Percentiles rank a stretch among this genome's conserved stretches.
phyloP scores from a whole-genome alignment of 129 eudicot genomes.

The Pseudognaphalium luteoalbum region DNA sequence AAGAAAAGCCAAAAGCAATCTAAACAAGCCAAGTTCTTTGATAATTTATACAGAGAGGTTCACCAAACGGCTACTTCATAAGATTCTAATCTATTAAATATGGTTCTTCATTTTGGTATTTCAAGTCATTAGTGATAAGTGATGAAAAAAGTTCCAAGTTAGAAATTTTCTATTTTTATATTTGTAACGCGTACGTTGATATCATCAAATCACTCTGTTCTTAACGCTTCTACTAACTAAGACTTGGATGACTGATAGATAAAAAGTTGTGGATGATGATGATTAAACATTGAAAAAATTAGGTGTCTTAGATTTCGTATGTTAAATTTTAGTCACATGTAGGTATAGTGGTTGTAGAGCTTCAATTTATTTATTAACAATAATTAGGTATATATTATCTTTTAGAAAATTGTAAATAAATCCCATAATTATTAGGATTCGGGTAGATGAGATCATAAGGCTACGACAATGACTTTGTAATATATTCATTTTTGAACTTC shows the following conservation, averaged over 20 bases:
- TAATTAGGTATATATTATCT: too few relatives aligned
- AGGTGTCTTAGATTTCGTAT: neutral
- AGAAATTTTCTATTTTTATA: neutral
- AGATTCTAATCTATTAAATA: constrained; percentile 20
- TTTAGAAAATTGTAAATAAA: neutral
- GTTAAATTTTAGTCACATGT: neutral
- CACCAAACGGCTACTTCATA: constrained; percentile 24
- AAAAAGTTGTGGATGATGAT: too few relatives aligned
- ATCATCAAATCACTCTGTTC: neutral
- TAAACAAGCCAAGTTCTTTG: constrained; percentile 20
- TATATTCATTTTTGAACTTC: too few relatives aligned
- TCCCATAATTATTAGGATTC: neutral
- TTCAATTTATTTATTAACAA: neutral
- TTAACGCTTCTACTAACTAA: neutral
- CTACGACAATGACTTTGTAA: neutral
- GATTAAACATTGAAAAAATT: neutral
- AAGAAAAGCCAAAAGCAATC: constrained; percentile 25
- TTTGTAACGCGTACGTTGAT: too few relatives aligned
- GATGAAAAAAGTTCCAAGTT: neutral
- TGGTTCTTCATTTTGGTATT: neutral
- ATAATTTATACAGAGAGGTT: constrained; percentile 31
- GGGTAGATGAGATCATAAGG: neutral
- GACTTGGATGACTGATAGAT: neutral
- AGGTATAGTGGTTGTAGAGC: neutral
- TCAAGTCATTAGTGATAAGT: neutral